These are phyloP conservation scores for Phaffomyces opuntiae DNA, from an alignment of 805 yeast genomes.

Conservation along the genomic window DNA sequence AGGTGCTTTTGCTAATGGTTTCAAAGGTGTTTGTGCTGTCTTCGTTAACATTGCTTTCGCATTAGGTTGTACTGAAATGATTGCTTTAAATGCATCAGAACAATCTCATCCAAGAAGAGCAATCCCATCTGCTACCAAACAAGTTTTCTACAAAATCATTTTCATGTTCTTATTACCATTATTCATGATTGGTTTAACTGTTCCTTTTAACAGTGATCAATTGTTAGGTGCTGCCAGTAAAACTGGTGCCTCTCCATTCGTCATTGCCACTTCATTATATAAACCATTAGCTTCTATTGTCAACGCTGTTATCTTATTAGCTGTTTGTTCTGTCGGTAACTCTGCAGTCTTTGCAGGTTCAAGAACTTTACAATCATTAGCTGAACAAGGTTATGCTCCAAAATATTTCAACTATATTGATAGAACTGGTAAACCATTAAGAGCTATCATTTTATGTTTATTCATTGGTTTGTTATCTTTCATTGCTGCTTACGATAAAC, in stretches of 20 bases:
- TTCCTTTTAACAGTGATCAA: slow-evolving; percentile 40
- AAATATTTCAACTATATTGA: slow-evolving; percentile 43
- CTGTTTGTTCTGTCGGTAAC: slow-evolving; percentile 52
- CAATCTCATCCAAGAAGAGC: slow-evolving; percentile 45
- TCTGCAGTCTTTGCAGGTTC: slow-evolving; percentile 45
- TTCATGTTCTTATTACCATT: slow-evolving; percentile 43
- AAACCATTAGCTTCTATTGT: slow-evolving; percentile 54
- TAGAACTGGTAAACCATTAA: slow-evolving; percentile 51
- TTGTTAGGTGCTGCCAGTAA: slow-evolving; percentile 34
- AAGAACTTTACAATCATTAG: slow-evolving; percentile 46
- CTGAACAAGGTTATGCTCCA: slow-evolving; percentile 59
- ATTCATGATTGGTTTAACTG: slow-evolving; percentile 43
- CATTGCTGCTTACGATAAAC: slow-evolving; percentile 53
- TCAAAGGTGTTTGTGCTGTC: slow-evolving; percentile 47
- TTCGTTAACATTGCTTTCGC: slow-evolving; percentile 54
- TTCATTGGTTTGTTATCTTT: slow-evolving; percentile 54
- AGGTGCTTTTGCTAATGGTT: slow-evolving; percentile 46
- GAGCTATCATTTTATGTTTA: slow-evolving; percentile 43
- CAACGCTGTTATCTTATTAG: slow-evolving; percentile 57
- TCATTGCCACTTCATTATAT: slow-evolving; percentile 55
- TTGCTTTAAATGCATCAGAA: slow-evolving; percentile 47
- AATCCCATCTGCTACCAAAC: slow-evolving; percentile 50
- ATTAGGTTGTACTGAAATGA: slow-evolving; percentile 53
- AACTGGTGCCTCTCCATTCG: slow-evolving; percentile 62
- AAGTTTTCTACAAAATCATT: slow-evolving; percentile 48